Evolutionary conservation across 176 grass and related monocot species (phyloP).

Genomic region (Eragrostis curvula): DNA sequence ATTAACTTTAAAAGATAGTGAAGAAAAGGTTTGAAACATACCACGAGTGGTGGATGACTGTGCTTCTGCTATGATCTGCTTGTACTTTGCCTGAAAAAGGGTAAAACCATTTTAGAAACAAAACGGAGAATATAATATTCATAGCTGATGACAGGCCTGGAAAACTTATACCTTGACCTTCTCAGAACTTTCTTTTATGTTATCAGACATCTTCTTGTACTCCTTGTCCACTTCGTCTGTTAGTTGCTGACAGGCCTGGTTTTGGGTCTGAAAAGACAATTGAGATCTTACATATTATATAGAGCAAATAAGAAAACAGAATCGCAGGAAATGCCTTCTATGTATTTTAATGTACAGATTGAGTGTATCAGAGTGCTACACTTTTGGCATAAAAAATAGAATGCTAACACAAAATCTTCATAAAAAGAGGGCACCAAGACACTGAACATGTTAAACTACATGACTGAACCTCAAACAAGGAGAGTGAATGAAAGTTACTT

Average conservation of each 20-base stretch:
- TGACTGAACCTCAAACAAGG: background rate
- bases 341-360: background rate
- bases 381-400: background rate
- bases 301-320: constrained; percentile 9
- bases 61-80: constrained; percentile 52
- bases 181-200: constrained; percentile 48
- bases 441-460: background rate
- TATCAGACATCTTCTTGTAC: constrained; percentile 52
- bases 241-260: constrained; percentile 45
- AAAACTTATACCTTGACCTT: constrained; percentile 47
- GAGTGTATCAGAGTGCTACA: background rate
- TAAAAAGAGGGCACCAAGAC: background rate
- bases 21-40: constrained; percentile 22
- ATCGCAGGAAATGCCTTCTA: constrained; percentile 1
- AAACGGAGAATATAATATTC: background rate
- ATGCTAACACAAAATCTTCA: background rate
- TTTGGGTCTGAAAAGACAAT: constrained; percentile 45
- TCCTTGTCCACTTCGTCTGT: constrained; percentile 58
- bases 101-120: background rate
- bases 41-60: constrained; percentile 55
- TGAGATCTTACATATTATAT: constrained; percentile 20
- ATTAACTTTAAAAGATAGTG: constrained; percentile 11
- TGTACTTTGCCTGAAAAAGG: constrained; percentile 56
- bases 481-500: constrained; percentile 1
- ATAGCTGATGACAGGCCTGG: background rate